phyloP scores from a whole-genome alignment of 148 eudicot species.

The Chenopodium formosanum region DNA sequence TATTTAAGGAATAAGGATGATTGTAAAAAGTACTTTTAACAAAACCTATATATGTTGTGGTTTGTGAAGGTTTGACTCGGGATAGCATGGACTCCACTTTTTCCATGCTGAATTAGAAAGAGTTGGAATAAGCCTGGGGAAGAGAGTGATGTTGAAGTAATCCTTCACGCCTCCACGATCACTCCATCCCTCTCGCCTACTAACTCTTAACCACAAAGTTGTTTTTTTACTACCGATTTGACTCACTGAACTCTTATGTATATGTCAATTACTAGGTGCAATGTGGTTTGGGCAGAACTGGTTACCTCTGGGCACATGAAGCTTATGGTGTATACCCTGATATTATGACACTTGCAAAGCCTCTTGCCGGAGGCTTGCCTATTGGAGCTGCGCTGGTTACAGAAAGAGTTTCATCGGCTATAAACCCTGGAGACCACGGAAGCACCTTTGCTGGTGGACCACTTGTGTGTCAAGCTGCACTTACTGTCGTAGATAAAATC shows the following conservation, averaged over 20 bases:
- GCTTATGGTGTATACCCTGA: constrained; percentile 69
- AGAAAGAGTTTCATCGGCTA: constrained; percentile 59
- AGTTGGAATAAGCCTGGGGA: not conserved
- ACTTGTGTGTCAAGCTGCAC: constrained; percentile 68
- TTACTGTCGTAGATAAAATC: constrained; percentile 66
- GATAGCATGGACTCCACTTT: not conserved
- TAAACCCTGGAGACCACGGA: constrained; percentile 73
- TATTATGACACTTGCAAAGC: constrained; percentile 90
- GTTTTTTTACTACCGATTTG: not conserved
- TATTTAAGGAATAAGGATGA: not conserved
- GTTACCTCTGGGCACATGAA: constrained; percentile 89
- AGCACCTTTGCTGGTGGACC: constrained; percentile 94
- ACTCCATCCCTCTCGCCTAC: not conserved
- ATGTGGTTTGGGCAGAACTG: constrained; percentile 94
- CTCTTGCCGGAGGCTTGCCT: constrained; percentile 93
- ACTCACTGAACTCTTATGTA: constrained; percentile 2
- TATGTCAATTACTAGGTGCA: constrained; percentile 54
- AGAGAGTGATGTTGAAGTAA: not conserved
- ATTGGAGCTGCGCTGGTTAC: constrained; percentile 80
- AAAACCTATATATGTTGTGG: not conserved
- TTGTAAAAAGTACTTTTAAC: not conserved
- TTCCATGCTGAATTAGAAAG: not conserved
- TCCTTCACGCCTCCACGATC: not conserved
- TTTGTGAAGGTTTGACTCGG: not conserved
- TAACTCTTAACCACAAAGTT: not conserved